phyloP scores from a whole-genome alignment of 1,139 yeast species.

The Geotrichum carabidarum region DNA sequence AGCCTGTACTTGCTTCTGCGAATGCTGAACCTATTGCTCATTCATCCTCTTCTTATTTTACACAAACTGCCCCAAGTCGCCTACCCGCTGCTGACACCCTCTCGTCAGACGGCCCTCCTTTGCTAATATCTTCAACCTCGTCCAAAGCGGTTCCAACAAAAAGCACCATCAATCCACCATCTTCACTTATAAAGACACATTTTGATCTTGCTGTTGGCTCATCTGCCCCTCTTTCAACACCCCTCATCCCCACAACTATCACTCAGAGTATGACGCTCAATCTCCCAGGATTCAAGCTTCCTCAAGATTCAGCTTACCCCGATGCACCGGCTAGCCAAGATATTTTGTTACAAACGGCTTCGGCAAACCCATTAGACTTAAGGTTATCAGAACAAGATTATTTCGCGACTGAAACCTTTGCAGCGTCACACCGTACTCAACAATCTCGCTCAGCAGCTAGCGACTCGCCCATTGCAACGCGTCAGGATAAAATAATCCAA shows the following conservation, averaged over 20 bases:
- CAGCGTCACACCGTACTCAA: no score
- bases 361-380: not conserved
- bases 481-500: no score
- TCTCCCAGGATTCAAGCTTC: constrained; percentile 3
- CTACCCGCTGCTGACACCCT: not conserved
- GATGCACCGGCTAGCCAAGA: not conserved
- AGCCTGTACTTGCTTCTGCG: no score
- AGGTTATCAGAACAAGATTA: not conserved
- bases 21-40: no score
- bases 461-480: no score
- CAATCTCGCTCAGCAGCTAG: no score
- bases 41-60: not conserved
- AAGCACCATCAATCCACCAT: not conserved
- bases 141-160: no score
- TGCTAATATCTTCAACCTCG: not conserved
- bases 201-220: constrained; percentile 5
- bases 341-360: not conserved
- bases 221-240: not conserved
- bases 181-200: constrained; percentile 4
- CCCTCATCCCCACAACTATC: constrained; percentile 3
- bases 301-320: not conserved
- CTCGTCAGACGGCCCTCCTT: not conserved
- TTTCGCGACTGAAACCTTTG: no score
- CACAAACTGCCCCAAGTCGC: not conserved
- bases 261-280: constrained; percentile 8